Conservation (phyloP, 495 filamentous ascomycete species). For the Monascus purpureus region DNA sequence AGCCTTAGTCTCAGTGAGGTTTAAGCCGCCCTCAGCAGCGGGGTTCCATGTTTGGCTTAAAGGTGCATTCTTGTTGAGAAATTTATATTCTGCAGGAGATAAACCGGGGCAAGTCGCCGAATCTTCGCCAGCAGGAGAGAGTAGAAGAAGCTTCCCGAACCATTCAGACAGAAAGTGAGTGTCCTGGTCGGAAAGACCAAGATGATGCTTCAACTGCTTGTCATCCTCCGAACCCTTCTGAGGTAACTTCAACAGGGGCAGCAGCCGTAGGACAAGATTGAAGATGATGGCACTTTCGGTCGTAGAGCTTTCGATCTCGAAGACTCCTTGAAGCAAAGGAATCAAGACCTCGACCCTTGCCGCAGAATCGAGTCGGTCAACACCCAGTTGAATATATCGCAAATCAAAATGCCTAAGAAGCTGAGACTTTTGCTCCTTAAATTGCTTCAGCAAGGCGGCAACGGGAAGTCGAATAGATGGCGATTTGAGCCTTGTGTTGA, state of each 20-base stretch:
- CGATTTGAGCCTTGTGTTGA: constrained; percentile 57
- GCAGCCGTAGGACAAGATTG: constrained; percentile 64
- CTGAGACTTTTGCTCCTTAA: constrained; percentile 59
- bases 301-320: constrained; percentile 43
- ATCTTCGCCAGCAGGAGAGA: constrained; percentile 33
- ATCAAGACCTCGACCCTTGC: constrained; percentile 60
- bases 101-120: constrained; percentile 51
- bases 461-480: constrained; percentile 73
- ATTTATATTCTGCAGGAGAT: constrained; percentile 53
- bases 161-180: constrained; percentile 59
- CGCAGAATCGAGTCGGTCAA: constrained; percentile 49
- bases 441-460: constrained; percentile 68
- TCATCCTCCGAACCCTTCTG: constrained; percentile 68
- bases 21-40: constrained; percentile 44
- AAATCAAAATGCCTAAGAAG: constrained; percentile 83
- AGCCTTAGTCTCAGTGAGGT: constrained; percentile 50
- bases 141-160: constrained; percentile 68
- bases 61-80: constrained; percentile 46
- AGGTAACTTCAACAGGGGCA: constrained; percentile 60
- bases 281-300: constrained; percentile 64
- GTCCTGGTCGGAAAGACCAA: constrained; percentile 58
- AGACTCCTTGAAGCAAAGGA: constrained; percentile 56
- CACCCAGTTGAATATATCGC: constrained; percentile 75
- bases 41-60: constrained; percentile 57
- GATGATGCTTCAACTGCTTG: constrained; percentile 41